Evolutionary conservation across 2,329 filamentous ascomycete genomes (phyloP).

Genomic region (Paraconiothyrium brasiliense): DNA sequence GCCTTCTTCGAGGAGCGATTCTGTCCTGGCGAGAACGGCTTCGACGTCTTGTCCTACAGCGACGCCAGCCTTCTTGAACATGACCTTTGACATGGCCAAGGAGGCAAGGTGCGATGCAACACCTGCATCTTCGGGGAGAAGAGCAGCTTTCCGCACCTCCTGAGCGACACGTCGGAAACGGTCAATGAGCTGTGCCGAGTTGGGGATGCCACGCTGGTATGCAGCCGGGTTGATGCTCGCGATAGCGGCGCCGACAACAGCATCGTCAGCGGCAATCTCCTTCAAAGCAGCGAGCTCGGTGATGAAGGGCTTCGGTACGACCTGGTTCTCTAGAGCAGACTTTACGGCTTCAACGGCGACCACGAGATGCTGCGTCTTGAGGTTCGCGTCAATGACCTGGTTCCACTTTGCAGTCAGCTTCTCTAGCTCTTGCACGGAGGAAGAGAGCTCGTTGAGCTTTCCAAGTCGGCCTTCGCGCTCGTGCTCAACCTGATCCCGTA

Average conservation of each 20-base stretch:
- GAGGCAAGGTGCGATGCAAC: slow-evolving; percentile 94
- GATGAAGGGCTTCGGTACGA: slow-evolving; percentile 84
- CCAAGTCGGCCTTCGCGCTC: slow-evolving; percentile 88
- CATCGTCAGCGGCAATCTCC: slow-evolving; percentile 84
- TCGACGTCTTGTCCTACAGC: slow-evolving; percentile 90
- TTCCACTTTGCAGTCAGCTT: slow-evolving; percentile 90
- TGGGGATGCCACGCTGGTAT: slow-evolving; percentile 91
- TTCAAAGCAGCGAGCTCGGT: slow-evolving; percentile 93
- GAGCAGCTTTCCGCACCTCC: slow-evolving; percentile 92
- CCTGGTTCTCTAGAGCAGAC: slow-evolving; percentile 78
- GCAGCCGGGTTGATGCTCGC: slow-evolving; percentile 93
- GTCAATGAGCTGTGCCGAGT: slow-evolving; percentile 86
- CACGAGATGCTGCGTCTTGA: slow-evolving; percentile 94
- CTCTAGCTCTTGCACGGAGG: slow-evolving; percentile 83
- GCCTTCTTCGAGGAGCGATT: slow-evolving; percentile 91
- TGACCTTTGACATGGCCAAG: slow-evolving; percentile 87
- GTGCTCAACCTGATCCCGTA: slow-evolving; percentile 83
- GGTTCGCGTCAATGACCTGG: slow-evolving; percentile 85
- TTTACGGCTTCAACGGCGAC: slow-evolving; percentile 94
- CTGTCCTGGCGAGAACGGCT: slow-evolving; percentile 87
- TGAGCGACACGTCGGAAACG: slow-evolving; percentile 91
- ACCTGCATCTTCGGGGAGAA: slow-evolving; percentile 92
- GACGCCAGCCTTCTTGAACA: slow-evolving; percentile 87
- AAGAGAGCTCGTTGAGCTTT: slow-evolving; percentile 82
- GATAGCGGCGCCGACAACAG: slow-evolving; percentile 91